Conservation (phyloP, 768 basidiomycete genomes). For the Lanmaoa pseudosensibilis region DNA sequence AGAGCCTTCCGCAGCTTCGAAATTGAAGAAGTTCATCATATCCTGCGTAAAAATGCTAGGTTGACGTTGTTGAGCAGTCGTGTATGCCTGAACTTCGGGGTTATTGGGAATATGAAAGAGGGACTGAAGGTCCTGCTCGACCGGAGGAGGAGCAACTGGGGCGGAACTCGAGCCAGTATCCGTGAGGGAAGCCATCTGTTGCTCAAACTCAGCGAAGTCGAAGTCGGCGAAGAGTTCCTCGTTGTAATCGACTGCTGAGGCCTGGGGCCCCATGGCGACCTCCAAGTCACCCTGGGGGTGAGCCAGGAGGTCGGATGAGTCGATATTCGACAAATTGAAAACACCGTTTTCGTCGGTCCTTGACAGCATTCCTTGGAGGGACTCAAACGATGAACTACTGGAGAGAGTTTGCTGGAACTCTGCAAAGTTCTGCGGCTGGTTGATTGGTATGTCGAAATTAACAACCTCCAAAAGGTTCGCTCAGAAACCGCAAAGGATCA, state of each 20-base stretch:
- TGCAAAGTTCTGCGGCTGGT: slow-evolving; percentile 6
- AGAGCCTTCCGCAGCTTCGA: slow-evolving; percentile 25
- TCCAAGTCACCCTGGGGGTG: slow-evolving; percentile 41
- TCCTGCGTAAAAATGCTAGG: slow-evolving; percentile 30
- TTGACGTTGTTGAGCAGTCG: slow-evolving; percentile 14
- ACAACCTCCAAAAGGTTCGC: slow-evolving; percentile 9
- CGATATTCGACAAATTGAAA: slow-evolving; percentile 38
- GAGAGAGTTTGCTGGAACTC: slow-evolving; percentile 1
- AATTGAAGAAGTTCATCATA: slow-evolving; percentile 41
- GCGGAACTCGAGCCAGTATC: slow-evolving; percentile 4
- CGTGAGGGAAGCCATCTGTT: slow-evolving; percentile 1
- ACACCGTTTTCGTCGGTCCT: slow-evolving; percentile 34
- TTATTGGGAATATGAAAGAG: slow-evolving; percentile 22
- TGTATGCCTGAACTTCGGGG: slow-evolving; percentile 15
- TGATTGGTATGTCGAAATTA: slow-evolving; percentile 15
- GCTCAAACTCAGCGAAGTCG: slow-evolving; percentile 19
- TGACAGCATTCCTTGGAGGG: slow-evolving; percentile 33
- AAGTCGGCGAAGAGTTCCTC: slow-evolving; percentile 23
- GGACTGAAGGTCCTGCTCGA: slow-evolving; percentile 19
- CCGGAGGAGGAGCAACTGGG: not conserved
- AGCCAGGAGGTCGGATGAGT: slow-evolving; percentile 30
- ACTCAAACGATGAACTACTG: slow-evolving; percentile 15
- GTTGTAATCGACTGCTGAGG: slow-evolving; percentile 6
- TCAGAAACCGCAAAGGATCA: not conserved
- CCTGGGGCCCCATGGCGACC: slow-evolving; percentile 24